phyloP scores from a whole-genome alignment of 2,329 filamentous ascomycete species.

The Trichothecium sympodiale region DNA sequence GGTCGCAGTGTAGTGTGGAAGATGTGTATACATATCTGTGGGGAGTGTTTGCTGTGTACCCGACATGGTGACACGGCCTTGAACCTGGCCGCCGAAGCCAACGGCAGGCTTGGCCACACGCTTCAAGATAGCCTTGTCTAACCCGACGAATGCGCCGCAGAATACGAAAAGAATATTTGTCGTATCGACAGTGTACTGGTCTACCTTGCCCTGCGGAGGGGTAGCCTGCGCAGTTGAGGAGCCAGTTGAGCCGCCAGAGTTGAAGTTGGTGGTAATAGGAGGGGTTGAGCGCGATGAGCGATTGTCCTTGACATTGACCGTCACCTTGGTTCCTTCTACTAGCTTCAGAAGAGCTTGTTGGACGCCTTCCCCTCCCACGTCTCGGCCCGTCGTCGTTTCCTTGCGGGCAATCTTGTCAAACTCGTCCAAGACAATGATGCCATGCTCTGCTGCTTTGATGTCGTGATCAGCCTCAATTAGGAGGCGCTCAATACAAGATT shows the following conservation, averaged over 20 bases:
- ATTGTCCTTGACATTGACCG: constrained; percentile 78
- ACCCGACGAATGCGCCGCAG: constrained; percentile 85
- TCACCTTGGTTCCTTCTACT: constrained; percentile 88
- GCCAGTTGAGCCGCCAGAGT: constrained; percentile 27
- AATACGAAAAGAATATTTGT: constrained; percentile 97
- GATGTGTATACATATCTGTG: constrained; percentile 44
- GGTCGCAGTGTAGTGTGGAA: constrained; percentile 39
- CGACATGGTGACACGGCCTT: constrained; percentile 38
- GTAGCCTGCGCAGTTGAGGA: constrained; percentile 30
- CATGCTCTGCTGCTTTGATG: constrained; percentile 70
- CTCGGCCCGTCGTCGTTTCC: constrained; percentile 78
- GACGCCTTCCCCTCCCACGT: constrained; percentile 92
- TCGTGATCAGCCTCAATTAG: constrained; percentile 87
- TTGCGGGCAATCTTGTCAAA: constrained; percentile 93
- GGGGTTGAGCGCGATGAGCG: constrained; percentile 43
- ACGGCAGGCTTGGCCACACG: constrained; percentile 80
- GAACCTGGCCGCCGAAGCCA: constrained; percentile 80
- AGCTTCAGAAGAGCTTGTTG: constrained; percentile 94
- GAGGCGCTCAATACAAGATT: constrained; percentile 83
- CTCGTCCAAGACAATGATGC: constrained; percentile 92
- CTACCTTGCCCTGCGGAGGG: constrained; percentile 39
- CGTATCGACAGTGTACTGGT: constrained; percentile 70
- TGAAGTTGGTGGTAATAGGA: constrained; percentile 43
- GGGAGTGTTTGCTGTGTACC: constrained; percentile 50
- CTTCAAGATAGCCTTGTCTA: constrained; percentile 78